Evolutionary conservation across 306 rosid species (phyloP).

Genomic region (Cucumis melo): DNA sequence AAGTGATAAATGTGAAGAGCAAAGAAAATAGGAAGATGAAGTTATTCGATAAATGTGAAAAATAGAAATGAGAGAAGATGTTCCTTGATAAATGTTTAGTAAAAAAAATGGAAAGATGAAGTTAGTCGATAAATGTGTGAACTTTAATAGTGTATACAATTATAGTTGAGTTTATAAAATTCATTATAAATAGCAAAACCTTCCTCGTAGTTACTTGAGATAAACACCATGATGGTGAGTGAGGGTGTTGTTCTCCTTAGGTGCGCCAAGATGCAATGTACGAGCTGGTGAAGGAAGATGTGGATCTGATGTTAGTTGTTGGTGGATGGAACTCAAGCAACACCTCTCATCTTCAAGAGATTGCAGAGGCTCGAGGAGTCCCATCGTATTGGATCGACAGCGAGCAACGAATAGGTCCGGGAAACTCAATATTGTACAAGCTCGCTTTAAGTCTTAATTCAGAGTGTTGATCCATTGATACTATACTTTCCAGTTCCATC

Average conservation of each 20-base stretch:
- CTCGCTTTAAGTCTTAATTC: constrained; percentile 36
- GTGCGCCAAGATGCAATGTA: constrained; percentile 98
- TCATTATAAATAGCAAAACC: not conserved
- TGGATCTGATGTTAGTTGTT: constrained; percentile 72
- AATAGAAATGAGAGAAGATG: no score
- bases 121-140: no score
- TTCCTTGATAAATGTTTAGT: no score
- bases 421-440: constrained; percentile 67
- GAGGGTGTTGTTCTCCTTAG: constrained; percentile 14
- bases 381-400: constrained; percentile 91
- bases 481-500: not conserved
- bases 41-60: no score
- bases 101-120: no score
- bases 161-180: no score
- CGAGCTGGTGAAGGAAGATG: constrained; percentile 61
- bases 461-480: no score
- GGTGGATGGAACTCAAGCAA: constrained; percentile 99
- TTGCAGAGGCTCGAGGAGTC: constrained; percentile 78
- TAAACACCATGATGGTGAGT: not conserved
- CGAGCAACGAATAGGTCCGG: constrained; percentile 86
- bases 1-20: no score
- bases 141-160: no score
- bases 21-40: no score
- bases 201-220: not conserved
- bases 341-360: constrained; percentile 94